A percentile compares a stretch with the other conserved stretches of the same genome.
These are phyloP conservation scores for Pyrenophora teres DNA, from an alignment of 2,329 filamentous ascomycete species.

Conservation along the genomic window DNA sequence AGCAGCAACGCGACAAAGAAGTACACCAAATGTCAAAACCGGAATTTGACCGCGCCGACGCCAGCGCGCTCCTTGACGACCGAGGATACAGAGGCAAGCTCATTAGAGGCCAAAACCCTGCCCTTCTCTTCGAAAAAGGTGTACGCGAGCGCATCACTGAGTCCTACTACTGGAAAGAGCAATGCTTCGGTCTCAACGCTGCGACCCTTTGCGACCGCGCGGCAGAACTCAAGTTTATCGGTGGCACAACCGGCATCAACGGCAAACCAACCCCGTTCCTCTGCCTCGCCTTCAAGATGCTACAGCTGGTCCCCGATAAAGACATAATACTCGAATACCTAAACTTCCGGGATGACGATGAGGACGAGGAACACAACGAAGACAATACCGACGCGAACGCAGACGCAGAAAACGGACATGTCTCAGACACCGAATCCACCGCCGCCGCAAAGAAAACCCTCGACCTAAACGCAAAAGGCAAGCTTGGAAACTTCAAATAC, in stretches of 20 bases:
- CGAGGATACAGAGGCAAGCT: conserved; percentile 77
- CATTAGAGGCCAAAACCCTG: conserved; percentile 88
- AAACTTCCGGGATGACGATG: conserved; percentile 53
- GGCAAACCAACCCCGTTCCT: conserved; percentile 92
- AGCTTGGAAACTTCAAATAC: conserved; percentile 66
- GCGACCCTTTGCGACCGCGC: conserved; percentile 84
- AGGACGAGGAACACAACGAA: conserved; percentile 20
- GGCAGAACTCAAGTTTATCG: conserved; percentile 80
- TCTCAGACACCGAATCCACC: background rate
- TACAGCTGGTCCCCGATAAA: conserved; percentile 82
- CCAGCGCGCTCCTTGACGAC: conserved; percentile 79
- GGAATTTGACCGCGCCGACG: conserved; percentile 74
- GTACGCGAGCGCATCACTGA: conserved; percentile 95
- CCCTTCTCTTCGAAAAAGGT: conserved; percentile 94
- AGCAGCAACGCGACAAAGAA: background rate
- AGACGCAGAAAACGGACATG: conserved; percentile 13
- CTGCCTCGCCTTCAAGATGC: conserved; percentile 90
- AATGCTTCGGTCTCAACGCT: conserved; percentile 92
- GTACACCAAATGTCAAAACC: conserved; percentile 42
- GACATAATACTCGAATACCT: conserved; percentile 82
- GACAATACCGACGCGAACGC: conserved; percentile 9
- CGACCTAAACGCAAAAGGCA: conserved; percentile 37
- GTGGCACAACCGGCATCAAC: conserved; percentile 81
- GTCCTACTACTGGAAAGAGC: conserved; percentile 97
- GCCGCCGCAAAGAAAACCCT: conserved; percentile 15